Evolutionary conservation across 2,329 filamentous ascomycete species (phyloP), one percentile per base, ranked within the genome.

Genomic region (Aspergillus persii): DNA sequence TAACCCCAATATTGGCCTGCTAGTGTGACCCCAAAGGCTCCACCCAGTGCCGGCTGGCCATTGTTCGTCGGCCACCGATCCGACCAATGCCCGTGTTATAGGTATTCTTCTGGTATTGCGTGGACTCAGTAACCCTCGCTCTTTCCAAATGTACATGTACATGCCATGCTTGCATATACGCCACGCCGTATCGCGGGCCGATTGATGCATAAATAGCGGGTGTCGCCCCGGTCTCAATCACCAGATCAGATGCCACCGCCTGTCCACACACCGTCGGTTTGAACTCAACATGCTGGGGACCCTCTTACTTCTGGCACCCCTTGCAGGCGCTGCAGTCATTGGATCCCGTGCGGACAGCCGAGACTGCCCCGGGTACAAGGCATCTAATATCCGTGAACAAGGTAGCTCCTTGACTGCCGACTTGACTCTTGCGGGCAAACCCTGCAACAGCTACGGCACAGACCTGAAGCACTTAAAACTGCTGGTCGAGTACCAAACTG

Each of bases 401-500:
- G 63, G 59, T 12, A 64, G 63, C 53, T 85, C 85, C 8, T 76
- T 95, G 55, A 89, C 84, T 1, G 92, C 91, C 1, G 83, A 89
- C 63, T 79, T 96, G 51, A 81, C 76, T 2, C 82, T 96, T 9
- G 89, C 89, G 7, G 91, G 90, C 0, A 68, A 79, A 8, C 80
- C 88, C 5, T 89, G 86, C 72, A 84, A 87, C 68, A 76, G 77
- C 15, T 88, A 86, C 65, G 85, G 86, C 51, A 77, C 77, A 2
- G 86, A 89, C 65, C 63, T 89, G 57, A 69, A 77, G 53, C 76
- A 83, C 57, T 72, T 89, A 63, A 85, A 79, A 59, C 75, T 89
- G 57, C 73, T 80, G 7, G 86, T 88, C 15, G 83, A 86, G 62
- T 87, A 88, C 67, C 81, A 89, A 67, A 84, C 81, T 41, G 78